Evolutionary conservation across 2,329 filamentous ascomycete genomes (phyloP).

Genomic region (Tolypocladium tropicale): DNA sequence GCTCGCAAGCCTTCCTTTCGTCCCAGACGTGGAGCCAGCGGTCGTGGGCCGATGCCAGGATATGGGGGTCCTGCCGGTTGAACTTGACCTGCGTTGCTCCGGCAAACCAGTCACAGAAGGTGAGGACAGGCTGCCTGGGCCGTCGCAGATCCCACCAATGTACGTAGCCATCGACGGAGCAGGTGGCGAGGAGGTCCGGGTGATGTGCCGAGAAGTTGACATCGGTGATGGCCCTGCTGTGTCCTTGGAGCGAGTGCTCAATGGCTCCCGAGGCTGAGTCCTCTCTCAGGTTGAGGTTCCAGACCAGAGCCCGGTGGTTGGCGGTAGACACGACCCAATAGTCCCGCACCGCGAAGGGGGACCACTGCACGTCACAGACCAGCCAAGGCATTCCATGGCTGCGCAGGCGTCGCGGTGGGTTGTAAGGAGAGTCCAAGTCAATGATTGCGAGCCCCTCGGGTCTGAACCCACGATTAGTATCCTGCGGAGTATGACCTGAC

Average conservation of each 20-base stretch:
- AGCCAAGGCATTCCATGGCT: conserved; percentile 87
- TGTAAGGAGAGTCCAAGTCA: conserved; percentile 83
- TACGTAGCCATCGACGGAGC: conserved; percentile 85
- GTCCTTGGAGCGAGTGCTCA: conserved; percentile 78
- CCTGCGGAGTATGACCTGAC: neutral
- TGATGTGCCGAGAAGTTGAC: conserved; percentile 95
- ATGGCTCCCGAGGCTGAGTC: conserved; percentile 63
- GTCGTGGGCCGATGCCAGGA: conserved; percentile 86
- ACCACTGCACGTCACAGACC: conserved; percentile 95
- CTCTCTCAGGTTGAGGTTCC: conserved; percentile 76
- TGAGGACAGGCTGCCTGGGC: conserved; percentile 62
- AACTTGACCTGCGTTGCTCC: conserved; percentile 94
- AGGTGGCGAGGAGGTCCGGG: conserved; percentile 80
- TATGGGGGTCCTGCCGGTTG: conserved; percentile 77
- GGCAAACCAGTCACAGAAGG: conserved; percentile 87
- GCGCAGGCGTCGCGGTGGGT: conserved; percentile 68
- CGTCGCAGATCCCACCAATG: conserved; percentile 83
- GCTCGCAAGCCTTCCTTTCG: conserved; percentile 65
- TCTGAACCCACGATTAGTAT: conserved; percentile 22
- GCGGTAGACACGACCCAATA: conserved; percentile 93
- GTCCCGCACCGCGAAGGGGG: conserved; percentile 77
- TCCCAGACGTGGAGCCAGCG: conserved; percentile 86
- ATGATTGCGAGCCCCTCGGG: conserved; percentile 85
- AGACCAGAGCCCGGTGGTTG: conserved; percentile 88
- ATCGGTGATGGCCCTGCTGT: conserved; percentile 80